Conservation (phyloP, 352 stramenopile species). For the Aphanomyces stellatus region DNA sequence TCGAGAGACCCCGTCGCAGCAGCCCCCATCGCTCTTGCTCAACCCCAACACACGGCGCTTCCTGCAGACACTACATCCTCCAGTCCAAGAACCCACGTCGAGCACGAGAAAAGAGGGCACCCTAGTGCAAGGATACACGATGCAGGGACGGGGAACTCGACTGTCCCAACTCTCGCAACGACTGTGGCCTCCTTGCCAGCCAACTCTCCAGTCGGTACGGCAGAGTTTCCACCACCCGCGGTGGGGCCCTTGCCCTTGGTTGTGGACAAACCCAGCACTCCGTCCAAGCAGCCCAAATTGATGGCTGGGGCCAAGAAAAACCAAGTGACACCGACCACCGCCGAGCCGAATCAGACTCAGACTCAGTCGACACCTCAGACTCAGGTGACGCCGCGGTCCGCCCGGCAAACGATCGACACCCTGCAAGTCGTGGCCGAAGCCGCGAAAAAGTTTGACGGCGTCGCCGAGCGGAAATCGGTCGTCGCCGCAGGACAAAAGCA, state of each 20-base stretch:
- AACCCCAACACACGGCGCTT: no score
- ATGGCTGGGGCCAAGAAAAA: not conserved
- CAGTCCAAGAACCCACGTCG: no score
- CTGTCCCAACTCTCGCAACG: not conserved
- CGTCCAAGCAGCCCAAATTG: not conserved
- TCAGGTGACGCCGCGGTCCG: not conserved
- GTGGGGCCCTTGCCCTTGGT: not conserved
- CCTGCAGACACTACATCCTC: no score
- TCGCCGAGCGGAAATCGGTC: not conserved
- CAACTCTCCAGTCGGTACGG: no score
- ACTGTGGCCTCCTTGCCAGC: not conserved
- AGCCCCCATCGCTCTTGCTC: no score
- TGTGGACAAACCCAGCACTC: not conserved
- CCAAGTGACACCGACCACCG: not conserved
- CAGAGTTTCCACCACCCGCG: no score
- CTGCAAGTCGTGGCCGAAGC: constrained; percentile 7
- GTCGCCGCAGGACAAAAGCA: not conserved
- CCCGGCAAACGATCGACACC: not conserved
- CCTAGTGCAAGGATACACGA: no score
- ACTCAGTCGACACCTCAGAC: not conserved
- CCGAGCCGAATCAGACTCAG: not conserved
- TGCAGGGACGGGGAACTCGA: no score
- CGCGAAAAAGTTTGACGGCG: not conserved
- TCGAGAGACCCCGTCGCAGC: no score
- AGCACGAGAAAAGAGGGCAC: no score